These are phyloP conservation scores for Thielaviopsis populi DNA, from an alignment of 2,329 filamentous ascomycete species.

Conservation along the genomic window DNA sequence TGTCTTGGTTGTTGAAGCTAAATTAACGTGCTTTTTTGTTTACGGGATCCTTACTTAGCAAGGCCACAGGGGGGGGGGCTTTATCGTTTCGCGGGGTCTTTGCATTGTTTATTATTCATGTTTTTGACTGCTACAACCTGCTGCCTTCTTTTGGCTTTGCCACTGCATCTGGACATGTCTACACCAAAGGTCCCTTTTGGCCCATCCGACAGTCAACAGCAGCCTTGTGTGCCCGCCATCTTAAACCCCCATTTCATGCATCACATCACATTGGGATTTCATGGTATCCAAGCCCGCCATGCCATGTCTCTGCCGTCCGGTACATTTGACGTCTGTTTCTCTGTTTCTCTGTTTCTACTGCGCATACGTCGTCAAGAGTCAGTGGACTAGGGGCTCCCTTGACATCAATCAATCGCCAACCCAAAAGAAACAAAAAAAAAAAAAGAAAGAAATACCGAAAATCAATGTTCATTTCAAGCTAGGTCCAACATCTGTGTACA, in stretches of 20 bases:
- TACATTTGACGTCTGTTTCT: too few relatives aligned
- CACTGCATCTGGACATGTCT: background rate
- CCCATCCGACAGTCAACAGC: background rate
- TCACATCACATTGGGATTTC: background rate
- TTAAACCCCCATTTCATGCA: background rate
- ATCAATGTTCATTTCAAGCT: background rate
- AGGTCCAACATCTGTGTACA: background rate
- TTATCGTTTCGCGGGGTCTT: background rate
- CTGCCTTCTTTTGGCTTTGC: background rate
- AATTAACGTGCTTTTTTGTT: background rate
- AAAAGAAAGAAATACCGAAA: too few relatives aligned
- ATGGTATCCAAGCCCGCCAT: background rate
- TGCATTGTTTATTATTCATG: background rate
- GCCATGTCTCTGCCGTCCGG: too few relatives aligned
- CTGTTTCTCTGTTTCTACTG: too few relatives aligned
- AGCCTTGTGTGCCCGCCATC: background rate
- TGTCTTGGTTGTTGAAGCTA: conserved; percentile 3
- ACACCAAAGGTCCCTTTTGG: background rate
- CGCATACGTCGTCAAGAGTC: too few relatives aligned
- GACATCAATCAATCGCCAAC: too few relatives aligned
- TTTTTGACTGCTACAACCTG: background rate
- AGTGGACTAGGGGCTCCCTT: too few relatives aligned
- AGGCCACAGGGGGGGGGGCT: background rate
- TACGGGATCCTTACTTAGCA: background rate
- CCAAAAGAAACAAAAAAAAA: too few relatives aligned